Evolutionary conservation across 225 moss, liverwort and hornwort genomes (phyloP), one percentile per base, ranked within the genome.

Genomic region (Marchantia polymorpha): DNA sequence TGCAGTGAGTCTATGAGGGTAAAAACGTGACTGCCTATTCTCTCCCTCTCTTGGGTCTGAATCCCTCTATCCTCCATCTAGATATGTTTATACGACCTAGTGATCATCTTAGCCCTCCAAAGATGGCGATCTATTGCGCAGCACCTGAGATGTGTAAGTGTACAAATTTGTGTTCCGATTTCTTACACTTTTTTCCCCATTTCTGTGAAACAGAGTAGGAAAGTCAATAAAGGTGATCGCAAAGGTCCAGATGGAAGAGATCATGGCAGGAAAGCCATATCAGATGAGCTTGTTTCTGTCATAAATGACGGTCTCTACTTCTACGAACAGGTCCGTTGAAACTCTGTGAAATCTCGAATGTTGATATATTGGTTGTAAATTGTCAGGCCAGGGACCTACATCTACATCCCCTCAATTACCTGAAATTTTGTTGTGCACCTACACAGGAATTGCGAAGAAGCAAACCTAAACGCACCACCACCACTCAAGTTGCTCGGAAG

Each of bases 221-320:
- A 94, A 78, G 10, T 70, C 15, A 88, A 80, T 69, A 92, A 92
- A 82, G 87, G 87, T 71, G 97, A 94, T 82, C 93, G 94, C 27
- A 99, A 89, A 84, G 94, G 90, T 58, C 78, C 87, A 56, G 96
- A 97, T 83, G 94, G 92, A 74, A 87, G 94, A 79, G 94, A 99
- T 65, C 94, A 93, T 81, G 89, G 93, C 64, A 88, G 92, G 54
- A 94, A 89, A 84, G 83, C 93, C 31, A 99, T 99, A 19, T 88
- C 97, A 27, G 94, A 93, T 73, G 97, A 99, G 74, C 89, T 94
- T n/a, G 87, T 90, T 54, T 92, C 91, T 16, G 92, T 94, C 20
- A 94, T 99, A 79, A 99, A 93, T 77, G 97, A 99, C 49, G 97
- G 94, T 39, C 97, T 99, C 47, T 99, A 75, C 72, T 99, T 94